Conservation (phyloP, 305 asterid genomes). For the Fraxinus albicans region DNA sequence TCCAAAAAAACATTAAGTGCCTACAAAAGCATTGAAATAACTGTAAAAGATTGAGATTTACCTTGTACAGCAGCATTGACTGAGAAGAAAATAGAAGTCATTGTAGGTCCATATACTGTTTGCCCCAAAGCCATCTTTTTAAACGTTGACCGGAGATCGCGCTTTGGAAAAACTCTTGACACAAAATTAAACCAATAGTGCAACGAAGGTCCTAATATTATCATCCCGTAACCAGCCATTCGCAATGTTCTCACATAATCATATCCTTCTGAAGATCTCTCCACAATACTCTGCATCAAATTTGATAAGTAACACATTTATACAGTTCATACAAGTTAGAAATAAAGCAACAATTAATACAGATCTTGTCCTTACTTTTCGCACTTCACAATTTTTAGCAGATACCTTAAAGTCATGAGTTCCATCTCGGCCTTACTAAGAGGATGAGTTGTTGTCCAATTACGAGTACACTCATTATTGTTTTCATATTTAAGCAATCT, state of each 20-base stretch:
- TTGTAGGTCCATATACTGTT: constrained; percentile 56
- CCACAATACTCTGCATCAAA: constrained; percentile 48
- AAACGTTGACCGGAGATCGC: constrained; percentile 64
- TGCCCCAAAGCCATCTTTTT: constrained; percentile 71
- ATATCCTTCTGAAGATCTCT: constrained; percentile 47
- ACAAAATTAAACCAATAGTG: constrained; percentile 80
- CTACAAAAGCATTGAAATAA: not conserved
- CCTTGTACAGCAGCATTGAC: constrained; percentile 66
- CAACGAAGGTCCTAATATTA: constrained; percentile 82
- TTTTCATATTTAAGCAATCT: not conserved
- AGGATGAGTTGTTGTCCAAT: not conserved
- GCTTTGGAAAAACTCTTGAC: constrained; percentile 57
- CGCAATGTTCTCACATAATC: constrained; percentile 52
- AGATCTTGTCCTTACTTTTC: not conserved
- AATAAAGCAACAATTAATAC: not conserved
- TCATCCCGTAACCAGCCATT: constrained; percentile 73
- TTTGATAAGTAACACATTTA: not conserved
- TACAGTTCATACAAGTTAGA: not conserved
- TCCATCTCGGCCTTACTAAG: not conserved
- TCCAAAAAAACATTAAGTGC: not conserved
- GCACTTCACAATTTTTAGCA: not conserved
- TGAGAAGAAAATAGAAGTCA: constrained; percentile 61
- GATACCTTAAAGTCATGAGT: not conserved
- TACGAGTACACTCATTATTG: not conserved
- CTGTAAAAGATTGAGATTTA: constrained; percentile 8